These are phyloP conservation scores for Neolentinus lepideus DNA, from an alignment of 1,284 basidiomycete genomes.

Conservation along the genomic window DNA sequence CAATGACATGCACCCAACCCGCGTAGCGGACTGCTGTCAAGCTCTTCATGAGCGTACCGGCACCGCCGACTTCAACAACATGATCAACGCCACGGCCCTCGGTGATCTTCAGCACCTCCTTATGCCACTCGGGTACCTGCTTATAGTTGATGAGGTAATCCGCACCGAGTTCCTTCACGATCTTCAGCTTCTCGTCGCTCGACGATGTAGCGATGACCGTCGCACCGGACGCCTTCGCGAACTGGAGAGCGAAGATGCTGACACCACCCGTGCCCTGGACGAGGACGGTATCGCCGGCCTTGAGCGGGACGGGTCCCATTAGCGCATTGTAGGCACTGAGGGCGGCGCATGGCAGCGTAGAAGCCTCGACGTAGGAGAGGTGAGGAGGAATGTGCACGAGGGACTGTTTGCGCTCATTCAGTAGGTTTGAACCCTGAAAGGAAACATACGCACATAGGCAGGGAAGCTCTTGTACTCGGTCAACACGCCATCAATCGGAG, in stretches of 20 bases:
- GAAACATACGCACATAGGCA: constrained; percentile 15
- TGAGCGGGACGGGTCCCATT: constrained; percentile 22
- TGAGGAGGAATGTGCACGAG: constrained; percentile 26
- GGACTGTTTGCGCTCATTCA: background rate
- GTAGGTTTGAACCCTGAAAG: background rate
- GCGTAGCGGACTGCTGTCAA: constrained; percentile 8
- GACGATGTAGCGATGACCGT: constrained; percentile 36
- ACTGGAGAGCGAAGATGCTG: constrained; percentile 26
- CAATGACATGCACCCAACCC: constrained; percentile 18
- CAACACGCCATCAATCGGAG: constrained; percentile 8
- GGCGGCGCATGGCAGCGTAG: constrained; percentile 24
- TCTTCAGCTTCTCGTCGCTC: constrained; percentile 31
- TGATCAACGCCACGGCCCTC: constrained; percentile 34
- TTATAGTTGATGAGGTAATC: constrained; percentile 30
- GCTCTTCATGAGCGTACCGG: constrained; percentile 12
- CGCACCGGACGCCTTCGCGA: constrained; percentile 32
- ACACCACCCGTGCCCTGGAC: constrained; percentile 35
- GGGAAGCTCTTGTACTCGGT: constrained; percentile 7
- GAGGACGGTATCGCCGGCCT: constrained; percentile 24
- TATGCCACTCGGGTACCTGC: constrained; percentile 32
- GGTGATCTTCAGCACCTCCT: constrained; percentile 25
- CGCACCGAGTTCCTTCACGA: constrained; percentile 24
- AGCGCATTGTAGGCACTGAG: constrained; percentile 33
- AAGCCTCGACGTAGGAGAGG: constrained; percentile 27
- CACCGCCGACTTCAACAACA: constrained; percentile 29